Conservation (phyloP, 2,329 filamentous ascomycete species). For the Ilyonectria sp. region DNA sequence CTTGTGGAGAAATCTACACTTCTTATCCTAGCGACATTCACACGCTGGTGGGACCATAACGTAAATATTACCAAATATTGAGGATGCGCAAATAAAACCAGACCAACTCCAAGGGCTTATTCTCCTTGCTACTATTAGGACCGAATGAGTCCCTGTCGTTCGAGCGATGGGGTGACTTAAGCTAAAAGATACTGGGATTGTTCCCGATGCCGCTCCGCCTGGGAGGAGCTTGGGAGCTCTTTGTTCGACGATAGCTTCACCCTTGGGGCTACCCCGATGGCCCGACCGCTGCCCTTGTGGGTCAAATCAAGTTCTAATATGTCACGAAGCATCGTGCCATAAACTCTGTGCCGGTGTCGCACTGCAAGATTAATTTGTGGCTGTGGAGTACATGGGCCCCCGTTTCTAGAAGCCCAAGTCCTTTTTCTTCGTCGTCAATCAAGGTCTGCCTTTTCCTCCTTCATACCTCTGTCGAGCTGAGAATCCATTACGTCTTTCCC, state of each 20-base stretch:
- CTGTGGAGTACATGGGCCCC: not conserved
- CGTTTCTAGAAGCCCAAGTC: not conserved
- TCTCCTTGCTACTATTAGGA: not conserved
- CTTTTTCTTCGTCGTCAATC: not conserved
- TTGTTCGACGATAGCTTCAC: conserved; percentile 11
- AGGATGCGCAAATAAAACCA: not conserved
- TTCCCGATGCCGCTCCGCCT: not conserved
- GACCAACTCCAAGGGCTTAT: not conserved
- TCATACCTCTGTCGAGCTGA: not conserved
- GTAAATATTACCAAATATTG: conserved; percentile 40
- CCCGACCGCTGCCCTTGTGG: not conserved
- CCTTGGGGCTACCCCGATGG: not conserved
- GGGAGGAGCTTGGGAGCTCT: not conserved
- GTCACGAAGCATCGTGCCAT: not conserved
- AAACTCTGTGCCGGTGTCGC: not conserved
- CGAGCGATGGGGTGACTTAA: not conserved
- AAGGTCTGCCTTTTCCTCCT: not conserved
- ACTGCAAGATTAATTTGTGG: not conserved
- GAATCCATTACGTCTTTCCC: not conserved
- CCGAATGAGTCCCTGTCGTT: not conserved
- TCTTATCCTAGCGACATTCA: not conserved
- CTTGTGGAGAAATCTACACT: not conserved
- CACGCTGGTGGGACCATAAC: conserved; percentile 36
- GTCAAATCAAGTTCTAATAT: not conserved
- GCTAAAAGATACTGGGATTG: not conserved